Evolutionary conservation across 2,329 filamentous ascomycete genomes (phyloP).

Genomic region (Verticillium nonalfalfae): DNA sequence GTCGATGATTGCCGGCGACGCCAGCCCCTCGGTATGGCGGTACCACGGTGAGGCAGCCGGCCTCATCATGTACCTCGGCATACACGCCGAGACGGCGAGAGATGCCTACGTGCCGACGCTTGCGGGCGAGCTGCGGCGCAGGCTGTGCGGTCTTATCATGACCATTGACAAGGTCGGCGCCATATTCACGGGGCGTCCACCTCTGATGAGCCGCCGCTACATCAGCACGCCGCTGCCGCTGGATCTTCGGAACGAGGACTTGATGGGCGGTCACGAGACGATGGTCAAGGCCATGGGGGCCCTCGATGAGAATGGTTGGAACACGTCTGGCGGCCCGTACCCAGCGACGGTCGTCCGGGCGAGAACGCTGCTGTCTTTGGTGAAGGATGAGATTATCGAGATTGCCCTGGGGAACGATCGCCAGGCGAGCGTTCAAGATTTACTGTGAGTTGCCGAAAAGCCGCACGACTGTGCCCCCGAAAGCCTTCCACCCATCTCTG

Average conservation of each 20-base stretch:
- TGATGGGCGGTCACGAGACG: constrained; percentile 35
- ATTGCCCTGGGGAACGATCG: constrained; percentile 38
- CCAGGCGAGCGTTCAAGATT: neutral
- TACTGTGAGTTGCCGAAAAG: neutral
- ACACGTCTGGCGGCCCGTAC: constrained; percentile 33
- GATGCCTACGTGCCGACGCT: constrained; percentile 22
- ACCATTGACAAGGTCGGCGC: constrained; percentile 42
- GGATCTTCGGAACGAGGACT: constrained; percentile 43
- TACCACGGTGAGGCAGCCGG: constrained; percentile 28
- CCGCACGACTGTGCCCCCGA: no score
- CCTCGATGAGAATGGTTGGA: constrained; percentile 47
- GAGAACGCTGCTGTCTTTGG: constrained; percentile 36
- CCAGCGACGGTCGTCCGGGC: constrained; percentile 38
- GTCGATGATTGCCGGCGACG: constrained; percentile 31
- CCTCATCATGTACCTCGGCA: constrained; percentile 26
- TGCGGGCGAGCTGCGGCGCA: constrained; percentile 24
- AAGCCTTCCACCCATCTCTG: neutral
- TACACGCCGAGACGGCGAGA: constrained; percentile 19
- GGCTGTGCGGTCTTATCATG: constrained; percentile 28
- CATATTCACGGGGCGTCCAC: constrained; percentile 48
- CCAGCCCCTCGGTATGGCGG: constrained; percentile 29
- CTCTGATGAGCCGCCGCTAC: constrained; percentile 44
- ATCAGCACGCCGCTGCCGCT: constrained; percentile 46
- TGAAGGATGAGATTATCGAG: constrained; percentile 54
- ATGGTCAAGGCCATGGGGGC: constrained; percentile 22